Evolutionary conservation across 108 stramenopile genomes (phyloP).

Genomic region (Nannochloropsis salina): DNA sequence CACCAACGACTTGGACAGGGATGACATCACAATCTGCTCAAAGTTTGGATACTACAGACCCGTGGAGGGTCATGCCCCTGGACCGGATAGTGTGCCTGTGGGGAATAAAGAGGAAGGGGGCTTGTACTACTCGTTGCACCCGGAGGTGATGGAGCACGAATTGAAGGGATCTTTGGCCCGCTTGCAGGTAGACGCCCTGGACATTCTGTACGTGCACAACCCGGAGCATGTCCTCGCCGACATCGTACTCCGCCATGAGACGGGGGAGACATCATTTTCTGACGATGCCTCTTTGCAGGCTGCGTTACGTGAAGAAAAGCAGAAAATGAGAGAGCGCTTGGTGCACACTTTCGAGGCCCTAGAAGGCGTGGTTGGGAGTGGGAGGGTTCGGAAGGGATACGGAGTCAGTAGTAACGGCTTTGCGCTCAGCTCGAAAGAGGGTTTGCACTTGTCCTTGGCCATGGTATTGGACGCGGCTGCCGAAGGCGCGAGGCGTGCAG

Average conservation of each 20-base stretch:
- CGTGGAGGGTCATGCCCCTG: not conserved
- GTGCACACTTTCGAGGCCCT: constrained; percentile 36
- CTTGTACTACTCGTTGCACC: constrained; percentile 37
- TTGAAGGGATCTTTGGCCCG: constrained; percentile 25
- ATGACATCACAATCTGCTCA: not conserved
- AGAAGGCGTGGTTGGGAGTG: constrained; percentile 23
- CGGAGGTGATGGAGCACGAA: constrained; percentile 32
- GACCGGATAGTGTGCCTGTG: not conserved
- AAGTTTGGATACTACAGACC: constrained; percentile 5
- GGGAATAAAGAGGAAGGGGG: constrained; percentile 22
- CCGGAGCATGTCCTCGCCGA: constrained; percentile 39
- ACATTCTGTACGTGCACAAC: constrained; percentile 34
- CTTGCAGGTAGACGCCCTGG: not conserved
- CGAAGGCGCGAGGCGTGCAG: constrained; percentile 30
- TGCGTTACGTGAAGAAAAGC: constrained; percentile 23
- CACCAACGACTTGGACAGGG: not conserved
- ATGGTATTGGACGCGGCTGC: constrained; percentile 31
- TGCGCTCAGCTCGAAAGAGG: constrained; percentile 26
- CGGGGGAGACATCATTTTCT: not conserved
- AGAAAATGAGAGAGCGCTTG: constrained; percentile 26
- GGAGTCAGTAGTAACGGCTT: constrained; percentile 39
- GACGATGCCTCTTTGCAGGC: not conserved
- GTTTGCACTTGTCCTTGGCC: constrained; percentile 39
- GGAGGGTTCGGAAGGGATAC: constrained; percentile 23
- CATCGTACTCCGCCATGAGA: constrained; percentile 23